These are phyloP conservation scores for Fusarium concolor DNA, from an alignment of 2,329 filamentous ascomycete species.

Conservation along the genomic window DNA sequence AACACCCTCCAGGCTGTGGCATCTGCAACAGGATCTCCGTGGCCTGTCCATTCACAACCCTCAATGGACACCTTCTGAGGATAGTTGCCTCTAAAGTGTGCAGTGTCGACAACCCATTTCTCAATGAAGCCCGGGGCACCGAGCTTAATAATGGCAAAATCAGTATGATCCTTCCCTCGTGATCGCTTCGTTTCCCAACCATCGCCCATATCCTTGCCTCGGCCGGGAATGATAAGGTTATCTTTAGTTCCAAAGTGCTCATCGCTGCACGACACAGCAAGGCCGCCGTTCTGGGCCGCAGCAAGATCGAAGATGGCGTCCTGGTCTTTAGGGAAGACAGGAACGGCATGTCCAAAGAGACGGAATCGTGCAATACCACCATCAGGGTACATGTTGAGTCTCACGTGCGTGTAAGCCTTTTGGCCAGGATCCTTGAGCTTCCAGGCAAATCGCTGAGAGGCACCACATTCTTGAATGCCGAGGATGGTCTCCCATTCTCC, in stretches of 20 bases:
- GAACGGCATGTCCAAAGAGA: conserved; percentile 79
- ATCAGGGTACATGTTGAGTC: conserved; percentile 87
- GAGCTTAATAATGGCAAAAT: conserved; percentile 84
- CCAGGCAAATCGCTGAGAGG: conserved; percentile 80
- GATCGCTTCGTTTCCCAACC: conserved; percentile 88
- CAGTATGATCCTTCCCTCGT: conserved; percentile 75
- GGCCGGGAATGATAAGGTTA: conserved; percentile 81
- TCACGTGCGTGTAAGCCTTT: conserved; percentile 82
- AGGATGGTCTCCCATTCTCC: conserved; percentile 80
- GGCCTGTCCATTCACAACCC: conserved; percentile 65
- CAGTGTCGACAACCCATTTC: conserved; percentile 80
- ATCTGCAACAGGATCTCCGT: conserved; percentile 66
- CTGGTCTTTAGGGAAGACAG: conserved; percentile 76
- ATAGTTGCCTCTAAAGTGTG: conserved; percentile 86
- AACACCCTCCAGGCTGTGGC: conserved; percentile 74
- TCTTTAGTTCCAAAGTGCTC: conserved; percentile 87
- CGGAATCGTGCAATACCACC: conserved; percentile 85
- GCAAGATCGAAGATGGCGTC: conserved; percentile 79
- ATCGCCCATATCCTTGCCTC: conserved; percentile 87
- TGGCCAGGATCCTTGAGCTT: conserved; percentile 67
- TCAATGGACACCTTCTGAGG: conserved; percentile 80
- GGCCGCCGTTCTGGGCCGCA: conserved; percentile 81
- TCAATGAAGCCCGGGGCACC: conserved; percentile 74
- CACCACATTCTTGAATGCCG: conserved; percentile 76
- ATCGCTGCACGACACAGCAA: conserved; percentile 81